Evolutionary conservation across 1,284 basidiomycete genomes (phyloP), one percentile per base, ranked within the genome.

Genomic region (Cutaneotrichosporon cutaneum): DNA sequence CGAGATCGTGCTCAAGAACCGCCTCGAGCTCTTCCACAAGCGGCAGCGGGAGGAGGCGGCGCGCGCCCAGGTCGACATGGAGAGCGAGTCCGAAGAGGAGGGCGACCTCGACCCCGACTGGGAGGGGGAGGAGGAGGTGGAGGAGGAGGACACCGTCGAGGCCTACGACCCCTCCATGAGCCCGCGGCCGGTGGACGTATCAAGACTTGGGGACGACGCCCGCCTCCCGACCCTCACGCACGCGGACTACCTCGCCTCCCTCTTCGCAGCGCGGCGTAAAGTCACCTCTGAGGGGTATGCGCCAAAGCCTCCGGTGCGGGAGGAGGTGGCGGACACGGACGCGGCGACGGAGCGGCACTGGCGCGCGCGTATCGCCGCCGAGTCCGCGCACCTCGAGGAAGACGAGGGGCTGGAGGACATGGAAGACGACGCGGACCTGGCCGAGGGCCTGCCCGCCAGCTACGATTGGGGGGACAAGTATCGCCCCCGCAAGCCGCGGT

Each of bases 401-500:
- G 70, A 71, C 50, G 75, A 79, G 4, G 90, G 92, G 72, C 92
- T 92, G 13, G 91, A 92, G 54, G 76, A 78, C 60, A 77, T 78
- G 70, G 63, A 67, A 73, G 60, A 61, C 73, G 60, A 65, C 73
- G 89, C 88, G 67, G 92, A 96, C 65, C 83, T 98, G 60, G 94
- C 97, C 68, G 94, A 96, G 70, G 72, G 67, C 9, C 60, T 30
- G 58, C 70, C 71, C 42, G 64, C 68, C 50, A 87, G 88, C 3
- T 98, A 99, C 79, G 91, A 92, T 70, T 99, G 95, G 95, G 92
- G 95, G 81, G 96, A 99, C 83, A 95, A 97, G 80, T 99, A 96
- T 73, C 85, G 96, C 32, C 94, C 96, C n/a, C 85, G 96, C 52
- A 99, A 99, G 77, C 96, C 96, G 42, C 85, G 95, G 67, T 99